phyloP scores from a whole-genome alignment of 2,329 filamentous ascomycete genomes.

The Pseudogymnoascus sp. region DNA sequence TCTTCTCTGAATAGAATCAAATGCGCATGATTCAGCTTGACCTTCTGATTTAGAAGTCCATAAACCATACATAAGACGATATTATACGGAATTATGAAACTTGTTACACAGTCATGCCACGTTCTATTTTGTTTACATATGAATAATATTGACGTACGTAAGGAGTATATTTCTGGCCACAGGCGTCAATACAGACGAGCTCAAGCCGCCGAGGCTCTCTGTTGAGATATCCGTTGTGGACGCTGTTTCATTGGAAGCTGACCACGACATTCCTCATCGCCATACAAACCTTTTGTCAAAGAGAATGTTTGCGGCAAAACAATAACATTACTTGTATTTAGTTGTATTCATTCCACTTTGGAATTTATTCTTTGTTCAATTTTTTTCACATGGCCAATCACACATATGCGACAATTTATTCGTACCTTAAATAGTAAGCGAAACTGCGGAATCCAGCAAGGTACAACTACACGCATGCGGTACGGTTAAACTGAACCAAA shows the following conservation, averaged over 20 bases:
- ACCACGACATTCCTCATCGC: background rate
- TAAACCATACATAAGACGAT: background rate
- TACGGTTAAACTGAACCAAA: background rate
- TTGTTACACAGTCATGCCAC: background rate
- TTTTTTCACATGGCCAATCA: slow-evolving; percentile 9
- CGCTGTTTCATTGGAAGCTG: background rate
- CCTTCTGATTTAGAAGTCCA: background rate
- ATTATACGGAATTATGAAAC: background rate
- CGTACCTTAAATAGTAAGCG: slow-evolving; percentile 7
- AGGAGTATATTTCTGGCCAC: background rate
- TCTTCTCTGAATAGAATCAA: background rate
- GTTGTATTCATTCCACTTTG: background rate
- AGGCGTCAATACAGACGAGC: background rate
- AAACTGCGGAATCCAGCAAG: background rate
- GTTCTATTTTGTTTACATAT: background rate
- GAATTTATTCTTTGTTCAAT: slow-evolving; percentile 4
- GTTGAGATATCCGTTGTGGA: background rate
- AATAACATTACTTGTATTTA: background rate
- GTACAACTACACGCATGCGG: slow-evolving; percentile 4
- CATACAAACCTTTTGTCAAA: background rate
- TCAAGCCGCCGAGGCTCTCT: background rate
- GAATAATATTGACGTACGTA: background rate
- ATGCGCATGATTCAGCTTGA: background rate
- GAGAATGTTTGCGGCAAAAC: slow-evolving; percentile 1
- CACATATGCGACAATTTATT: slow-evolving; percentile 7